phyloP scores from a whole-genome alignment of 495 filamentous ascomycete species.

The Penicillium robsamsonii region DNA sequence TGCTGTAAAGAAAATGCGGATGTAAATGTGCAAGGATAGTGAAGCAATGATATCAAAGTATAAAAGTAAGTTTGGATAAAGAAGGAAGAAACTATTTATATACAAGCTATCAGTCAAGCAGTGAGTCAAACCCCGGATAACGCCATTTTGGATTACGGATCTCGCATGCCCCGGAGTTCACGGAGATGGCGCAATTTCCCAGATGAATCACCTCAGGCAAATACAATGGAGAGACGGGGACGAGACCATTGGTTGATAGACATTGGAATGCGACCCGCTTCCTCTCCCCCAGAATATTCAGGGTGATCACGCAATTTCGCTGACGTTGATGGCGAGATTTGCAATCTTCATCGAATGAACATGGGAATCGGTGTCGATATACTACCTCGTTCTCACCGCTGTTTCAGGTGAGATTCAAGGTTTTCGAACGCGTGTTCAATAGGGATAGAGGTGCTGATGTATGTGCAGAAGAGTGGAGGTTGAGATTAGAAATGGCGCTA shows the following conservation, averaged over 20 bases:
- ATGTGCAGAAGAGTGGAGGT: conserved; percentile 18
- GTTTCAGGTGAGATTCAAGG: neutral
- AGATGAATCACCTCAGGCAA: conserved; percentile 26
- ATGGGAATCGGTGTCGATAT: neutral
- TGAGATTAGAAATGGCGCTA: conserved; percentile 24
- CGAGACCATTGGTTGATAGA: conserved; percentile 6
- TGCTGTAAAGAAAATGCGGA: neutral
- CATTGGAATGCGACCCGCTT: neutral
- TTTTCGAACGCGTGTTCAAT: neutral
- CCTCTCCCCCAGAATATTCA: conserved; percentile 6
- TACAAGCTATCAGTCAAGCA: neutral
- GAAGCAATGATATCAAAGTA: conserved; percentile 6
- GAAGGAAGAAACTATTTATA: conserved; percentile 9
- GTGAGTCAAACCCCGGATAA: conserved; percentile 25
- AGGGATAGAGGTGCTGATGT: neutral
- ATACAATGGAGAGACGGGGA: too few relatives aligned
- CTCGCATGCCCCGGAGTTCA: conserved; percentile 19
- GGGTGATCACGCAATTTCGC: conserved; percentile 26
- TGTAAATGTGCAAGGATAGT: neutral
- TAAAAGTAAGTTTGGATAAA: conserved; percentile 14
- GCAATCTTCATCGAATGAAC: conserved; percentile 17
- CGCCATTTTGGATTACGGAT: conserved; percentile 13
- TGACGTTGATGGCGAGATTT: conserved; percentile 30
- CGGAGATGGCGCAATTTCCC: conserved; percentile 36
- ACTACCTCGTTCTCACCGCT: conserved; percentile 18